phyloP scores from a whole-genome alignment of 1,139 yeast genomes.

The Lodderomyces metapsilosis region DNA sequence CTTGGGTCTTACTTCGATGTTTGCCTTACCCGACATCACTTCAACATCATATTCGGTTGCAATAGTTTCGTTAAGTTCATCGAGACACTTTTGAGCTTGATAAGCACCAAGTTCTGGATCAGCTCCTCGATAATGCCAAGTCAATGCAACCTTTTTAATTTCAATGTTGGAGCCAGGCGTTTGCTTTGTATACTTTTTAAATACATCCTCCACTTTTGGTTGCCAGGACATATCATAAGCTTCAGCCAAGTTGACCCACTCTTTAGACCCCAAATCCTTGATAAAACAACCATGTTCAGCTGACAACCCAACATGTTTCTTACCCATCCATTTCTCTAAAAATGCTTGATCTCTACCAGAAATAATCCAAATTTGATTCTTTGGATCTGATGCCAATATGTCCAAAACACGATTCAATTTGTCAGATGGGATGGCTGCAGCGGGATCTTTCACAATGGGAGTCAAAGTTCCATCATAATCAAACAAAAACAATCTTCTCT shows the following conservation, averaged over 20 bases:
- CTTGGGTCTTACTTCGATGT: constrained; percentile 91
- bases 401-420: constrained; percentile 61
- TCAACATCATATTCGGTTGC: constrained; percentile 78
- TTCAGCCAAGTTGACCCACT: constrained; percentile 86
- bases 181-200: constrained; percentile 71
- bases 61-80: constrained; percentile 60
- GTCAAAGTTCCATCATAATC: constrained; percentile 98
- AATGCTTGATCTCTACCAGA: constrained; percentile 94
- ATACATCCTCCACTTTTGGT: constrained; percentile 68
- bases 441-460: constrained; percentile 93
- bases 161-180: constrained; percentile 92
- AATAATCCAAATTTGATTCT: constrained; percentile 89
- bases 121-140: constrained; percentile 96
- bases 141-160: constrained; percentile 85
- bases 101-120: constrained; percentile 90
- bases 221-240: constrained; percentile 95
- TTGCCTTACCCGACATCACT: constrained; percentile 92
- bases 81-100: constrained; percentile 75
- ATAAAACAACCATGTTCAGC: constrained; percentile 98
- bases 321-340: constrained; percentile 85
- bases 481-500: constrained; percentile 76
- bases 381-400: constrained; percentile 67
- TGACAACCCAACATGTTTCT: constrained; percentile 70
- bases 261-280: constrained; percentile 57
- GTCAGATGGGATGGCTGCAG: constrained; percentile 95